Conservation (phyloP, 148 eudicot species). For the Dianthus caryophyllus region DNA sequence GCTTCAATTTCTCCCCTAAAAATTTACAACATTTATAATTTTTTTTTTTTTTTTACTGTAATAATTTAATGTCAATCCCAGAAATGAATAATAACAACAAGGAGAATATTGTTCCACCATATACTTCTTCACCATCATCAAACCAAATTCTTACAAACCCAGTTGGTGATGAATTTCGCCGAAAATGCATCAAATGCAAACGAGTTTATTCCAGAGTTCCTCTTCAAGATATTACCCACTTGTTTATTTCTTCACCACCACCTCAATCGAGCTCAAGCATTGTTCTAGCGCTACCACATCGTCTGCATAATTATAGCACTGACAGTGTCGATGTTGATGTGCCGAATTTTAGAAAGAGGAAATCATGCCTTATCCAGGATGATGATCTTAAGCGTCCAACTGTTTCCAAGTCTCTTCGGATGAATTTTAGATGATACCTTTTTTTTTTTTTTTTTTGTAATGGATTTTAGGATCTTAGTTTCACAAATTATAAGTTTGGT, state of each 20-base stretch:
- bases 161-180: slow-evolving; percentile 1
- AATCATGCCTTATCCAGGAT: not conserved
- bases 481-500: too few relatives aligned
- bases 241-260: not conserved
- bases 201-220: slow-evolving; percentile 10
- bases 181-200: slow-evolving; percentile 11
- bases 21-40: too few relatives aligned
- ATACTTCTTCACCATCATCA: slow-evolving; percentile 25
- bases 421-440: slow-evolving; percentile 19
- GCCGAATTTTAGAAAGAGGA: slow-evolving; percentile 9
- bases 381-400: not conserved
- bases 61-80: too few relatives aligned
- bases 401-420: slow-evolving; percentile 20
- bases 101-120: slow-evolving; percentile 26
- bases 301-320: too few relatives aligned
- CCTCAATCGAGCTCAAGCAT: not conserved
- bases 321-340: not conserved
- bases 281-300: not conserved
- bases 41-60: too few relatives aligned
- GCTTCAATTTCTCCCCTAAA: too few relatives aligned
- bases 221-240: slow-evolving; percentile 28
- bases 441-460: too few relatives aligned
- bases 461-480: too few relatives aligned
- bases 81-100: slow-evolving; percentile 7
- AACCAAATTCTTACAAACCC: slow-evolving; percentile 12